These are phyloP conservation scores for Grosmannia penicillata DNA, from an alignment of 2,329 filamentous ascomycete genomes.

Conservation along the genomic window DNA sequence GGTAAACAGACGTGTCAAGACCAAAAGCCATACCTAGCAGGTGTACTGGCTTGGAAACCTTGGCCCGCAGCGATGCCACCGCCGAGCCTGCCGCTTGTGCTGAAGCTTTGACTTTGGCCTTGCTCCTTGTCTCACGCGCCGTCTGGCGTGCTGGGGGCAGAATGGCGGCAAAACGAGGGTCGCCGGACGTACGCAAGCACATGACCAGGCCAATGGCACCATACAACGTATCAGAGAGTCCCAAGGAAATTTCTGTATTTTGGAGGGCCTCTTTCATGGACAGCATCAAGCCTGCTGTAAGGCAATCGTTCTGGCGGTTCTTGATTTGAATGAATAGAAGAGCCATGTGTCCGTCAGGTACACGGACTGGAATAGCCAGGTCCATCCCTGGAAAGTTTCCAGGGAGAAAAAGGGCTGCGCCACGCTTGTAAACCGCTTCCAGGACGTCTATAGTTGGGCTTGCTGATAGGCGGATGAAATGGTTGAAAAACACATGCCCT, in stretches of 20 bases:
- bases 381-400: conserved; percentile 3
- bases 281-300: background rate
- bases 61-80: no score
- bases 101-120: background rate
- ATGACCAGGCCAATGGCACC: background rate
- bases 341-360: background rate
- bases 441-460: background rate
- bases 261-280: background rate
- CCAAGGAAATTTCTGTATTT: background rate
- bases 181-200: background rate
- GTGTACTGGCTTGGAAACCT: background rate
- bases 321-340: conserved; percentile 1
- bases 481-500: conserved; percentile 1
- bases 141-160: background rate
- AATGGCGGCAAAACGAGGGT: background rate
- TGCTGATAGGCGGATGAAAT: background rate
- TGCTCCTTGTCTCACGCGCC: background rate
- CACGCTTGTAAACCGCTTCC: background rate
- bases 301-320: background rate
- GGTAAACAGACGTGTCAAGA: background rate
- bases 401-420: conserved; percentile 1
- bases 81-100: background rate
- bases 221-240: background rate
- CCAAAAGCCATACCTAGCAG: background rate
- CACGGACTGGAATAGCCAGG: background rate